Conservation (phyloP, 441 rosid species). For the Isatis lusitanica region DNA sequence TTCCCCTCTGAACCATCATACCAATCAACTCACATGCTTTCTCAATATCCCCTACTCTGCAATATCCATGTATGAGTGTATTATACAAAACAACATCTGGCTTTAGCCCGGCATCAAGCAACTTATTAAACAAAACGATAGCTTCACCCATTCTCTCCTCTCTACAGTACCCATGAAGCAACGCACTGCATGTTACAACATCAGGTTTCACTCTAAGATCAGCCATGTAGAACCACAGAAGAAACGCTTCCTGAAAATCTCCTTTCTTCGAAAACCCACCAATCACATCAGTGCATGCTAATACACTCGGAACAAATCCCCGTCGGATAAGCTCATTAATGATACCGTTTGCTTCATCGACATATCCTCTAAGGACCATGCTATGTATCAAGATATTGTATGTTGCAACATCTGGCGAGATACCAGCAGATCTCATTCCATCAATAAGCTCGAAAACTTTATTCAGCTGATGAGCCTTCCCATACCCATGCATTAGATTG, state of each 20-base stretch:
- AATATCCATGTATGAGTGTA: slow-evolving; percentile 50
- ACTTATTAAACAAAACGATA: slow-evolving; percentile 38
- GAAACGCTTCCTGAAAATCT: slow-evolving; percentile 48
- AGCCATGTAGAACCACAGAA: slow-evolving; percentile 47
- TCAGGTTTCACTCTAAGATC: slow-evolving; percentile 44
- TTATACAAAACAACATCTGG: slow-evolving; percentile 51
- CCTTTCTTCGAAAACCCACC: slow-evolving; percentile 44
- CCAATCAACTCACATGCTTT: slow-evolving; percentile 43
- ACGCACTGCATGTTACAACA: slow-evolving; percentile 48
- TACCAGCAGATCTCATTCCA: slow-evolving; percentile 41
- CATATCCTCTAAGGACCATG: slow-evolving; percentile 43
- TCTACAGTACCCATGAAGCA: slow-evolving; percentile 48
- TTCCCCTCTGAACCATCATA: slow-evolving; percentile 42
- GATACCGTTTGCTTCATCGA: slow-evolving; percentile 43
- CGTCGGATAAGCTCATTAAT: slow-evolving; percentile 45
- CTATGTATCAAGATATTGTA: slow-evolving; percentile 50
- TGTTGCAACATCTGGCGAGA: slow-evolving; percentile 46
- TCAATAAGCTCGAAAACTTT: slow-evolving; percentile 46
- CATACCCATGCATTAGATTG: slow-evolving; percentile 44
- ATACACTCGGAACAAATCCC: slow-evolving; percentile 40
- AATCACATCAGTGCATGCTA: slow-evolving; percentile 51
- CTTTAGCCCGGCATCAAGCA: slow-evolving; percentile 44
- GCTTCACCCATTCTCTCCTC: slow-evolving; percentile 43
- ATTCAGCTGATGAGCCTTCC: slow-evolving; percentile 43
- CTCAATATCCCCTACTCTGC: slow-evolving; percentile 38